Base-by-base conservation (phyloP, 148 eudicot genomes). In the Pharnaceum exiguum region DNA sequence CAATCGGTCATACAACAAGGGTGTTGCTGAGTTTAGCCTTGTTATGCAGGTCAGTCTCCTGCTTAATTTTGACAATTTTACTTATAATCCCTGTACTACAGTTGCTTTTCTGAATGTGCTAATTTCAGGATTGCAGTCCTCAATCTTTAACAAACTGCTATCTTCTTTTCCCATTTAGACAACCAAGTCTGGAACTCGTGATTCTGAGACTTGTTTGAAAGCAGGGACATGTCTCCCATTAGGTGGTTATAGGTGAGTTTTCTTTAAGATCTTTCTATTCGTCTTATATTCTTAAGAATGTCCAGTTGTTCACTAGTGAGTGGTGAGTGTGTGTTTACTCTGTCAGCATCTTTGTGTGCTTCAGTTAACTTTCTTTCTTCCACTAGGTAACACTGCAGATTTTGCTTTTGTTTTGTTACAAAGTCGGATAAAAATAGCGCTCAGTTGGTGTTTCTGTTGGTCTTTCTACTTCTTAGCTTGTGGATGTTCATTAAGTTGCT, bases 211-310 rank as follows among this genome's bases (percentile, higher is more conserved):
- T 71, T 93, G 98, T 78, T 65, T 93, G 80, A 73, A 65, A 72
- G 89, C 75, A 66, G 73, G 62, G 21, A 81, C 88, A 24, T 93
- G 96, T 72, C 95, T 88, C 28, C 98, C 98, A 19, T 60, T 93
- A 66, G 98, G 98, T 67, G 98, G 98, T 62, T 83, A 85, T 82
- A 93, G 98, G 98, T 93, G 75, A 75, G 81, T 24, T 33, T 61
- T 60, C 55, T 50, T 45, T 17, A 10, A 19, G 24, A 28, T 24
- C 26, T 63, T 29, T 16, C 37, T 46, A 27, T 51, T 44, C 38
- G 8, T 35, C 38, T 6, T 7, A 12, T 12, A 35, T 7, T 35
- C 38, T 6, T 35, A 12, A 35, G 38, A 35, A 35, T 6, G 7
- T 35, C 12, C 7, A 6, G 7, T 35, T 6, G 8, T 12, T n/a